These are phyloP conservation scores for Schizonepeta tenuifolia DNA, from an alignment of 257 asterid species.

Conservation along the genomic window DNA sequence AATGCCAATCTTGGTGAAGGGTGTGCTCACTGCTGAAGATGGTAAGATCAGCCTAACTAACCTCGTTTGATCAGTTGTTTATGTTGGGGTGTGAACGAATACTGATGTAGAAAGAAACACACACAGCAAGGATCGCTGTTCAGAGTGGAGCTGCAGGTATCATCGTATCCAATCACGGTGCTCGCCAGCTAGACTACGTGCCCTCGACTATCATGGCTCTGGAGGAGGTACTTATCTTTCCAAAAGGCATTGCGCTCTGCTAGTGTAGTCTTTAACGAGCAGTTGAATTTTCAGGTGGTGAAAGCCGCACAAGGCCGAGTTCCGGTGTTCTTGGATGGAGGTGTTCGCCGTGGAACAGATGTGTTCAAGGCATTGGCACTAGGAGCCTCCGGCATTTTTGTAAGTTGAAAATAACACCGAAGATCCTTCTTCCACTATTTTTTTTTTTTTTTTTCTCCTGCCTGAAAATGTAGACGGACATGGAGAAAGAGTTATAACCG, in stretches of 20 bases:
- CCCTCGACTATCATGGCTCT: conserved; percentile 86
- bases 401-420: conserved; percentile 47
- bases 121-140: conserved; percentile 75
- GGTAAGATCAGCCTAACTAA: conserved; percentile 42
- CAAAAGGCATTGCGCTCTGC: neutral
- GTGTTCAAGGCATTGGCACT: conserved; percentile 96
- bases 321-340: conserved; percentile 97
- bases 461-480: no score
- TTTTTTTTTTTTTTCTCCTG: no score
- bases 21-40: conserved; percentile 95
- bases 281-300: conserved; percentile 62
- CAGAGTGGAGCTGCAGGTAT: conserved; percentile 94
- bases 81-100: neutral
- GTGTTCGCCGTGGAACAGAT: conserved; percentile 94
- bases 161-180: conserved; percentile 94
- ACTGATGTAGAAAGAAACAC: conserved; percentile 19
- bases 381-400: conserved; percentile 94
- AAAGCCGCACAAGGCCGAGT: conserved; percentile 92
- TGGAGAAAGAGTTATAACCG: neutral
- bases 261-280: neutral
- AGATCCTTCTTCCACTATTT: no score
- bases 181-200: conserved; percentile 96
- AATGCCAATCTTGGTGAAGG: conserved; percentile 93
- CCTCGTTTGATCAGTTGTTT: neutral
- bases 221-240: conserved; percentile 63